Conservation (phyloP, 2,329 filamentous ascomycete species). For the Fusarium nurragi region DNA sequence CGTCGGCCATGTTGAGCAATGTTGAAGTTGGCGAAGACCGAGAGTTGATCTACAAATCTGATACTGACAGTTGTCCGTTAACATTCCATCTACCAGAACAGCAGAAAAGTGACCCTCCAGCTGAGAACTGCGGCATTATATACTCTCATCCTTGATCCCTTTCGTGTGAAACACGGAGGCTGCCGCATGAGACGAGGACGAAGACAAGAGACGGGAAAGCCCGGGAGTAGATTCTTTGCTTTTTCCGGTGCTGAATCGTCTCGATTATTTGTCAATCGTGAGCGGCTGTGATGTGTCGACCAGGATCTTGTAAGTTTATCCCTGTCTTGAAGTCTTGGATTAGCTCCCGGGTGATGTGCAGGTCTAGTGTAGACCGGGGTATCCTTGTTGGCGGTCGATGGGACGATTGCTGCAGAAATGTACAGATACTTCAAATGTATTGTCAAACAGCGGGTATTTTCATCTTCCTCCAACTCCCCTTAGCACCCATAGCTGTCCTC, state of each 20-base stretch:
- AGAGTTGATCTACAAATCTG: too few relatives aligned
- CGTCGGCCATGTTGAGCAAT: neutral
- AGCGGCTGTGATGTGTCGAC: neutral
- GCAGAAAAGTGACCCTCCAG: neutral
- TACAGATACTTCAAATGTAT: neutral
- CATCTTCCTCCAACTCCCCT: slow-evolving; percentile 23
- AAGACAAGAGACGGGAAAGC: slow-evolving; percentile 10
- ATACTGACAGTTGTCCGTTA: neutral
- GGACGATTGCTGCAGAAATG: neutral
- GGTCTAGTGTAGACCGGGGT: slow-evolving; percentile 5
- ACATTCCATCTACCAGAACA: too few relatives aligned
- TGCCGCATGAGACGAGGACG: neutral
- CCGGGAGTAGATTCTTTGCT: slow-evolving; percentile 4
- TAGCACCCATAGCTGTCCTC: slow-evolving; percentile 15
- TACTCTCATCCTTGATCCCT: neutral
- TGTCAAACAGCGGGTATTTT: neutral
- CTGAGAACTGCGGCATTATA: slow-evolving; percentile 6
- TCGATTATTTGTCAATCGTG: neutral
- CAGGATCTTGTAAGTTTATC: neutral
- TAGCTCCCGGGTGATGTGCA: slow-evolving; percentile 20
- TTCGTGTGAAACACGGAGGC: neutral
- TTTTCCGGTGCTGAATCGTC: too few relatives aligned
- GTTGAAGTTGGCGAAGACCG: too few relatives aligned
- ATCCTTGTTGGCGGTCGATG: neutral
- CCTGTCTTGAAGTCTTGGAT: neutral